phyloP scores from a whole-genome alignment of 345 rosid genomes.

The Lenwebbia sp. region DNA sequence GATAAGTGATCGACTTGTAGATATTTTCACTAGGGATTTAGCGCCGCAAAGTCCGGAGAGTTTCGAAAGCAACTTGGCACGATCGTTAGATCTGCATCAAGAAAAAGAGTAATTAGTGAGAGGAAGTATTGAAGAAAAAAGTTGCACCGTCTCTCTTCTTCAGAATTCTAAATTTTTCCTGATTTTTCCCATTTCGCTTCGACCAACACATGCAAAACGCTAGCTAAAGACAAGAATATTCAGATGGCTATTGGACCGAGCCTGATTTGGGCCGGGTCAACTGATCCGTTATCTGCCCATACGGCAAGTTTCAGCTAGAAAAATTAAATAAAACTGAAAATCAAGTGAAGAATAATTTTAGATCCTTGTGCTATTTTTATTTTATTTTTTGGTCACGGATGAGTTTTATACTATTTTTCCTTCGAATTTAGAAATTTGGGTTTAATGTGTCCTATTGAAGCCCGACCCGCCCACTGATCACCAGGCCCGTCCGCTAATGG shows the following conservation, averaged over 20 bases:
- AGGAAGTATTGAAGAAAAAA: neutral
- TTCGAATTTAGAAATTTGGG: neutral
- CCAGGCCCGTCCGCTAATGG: neutral
- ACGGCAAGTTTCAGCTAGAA: neutral
- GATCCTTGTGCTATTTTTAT: neutral
- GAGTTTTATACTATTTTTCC: neutral
- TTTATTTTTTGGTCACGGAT: neutral
- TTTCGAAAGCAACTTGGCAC: neutral
- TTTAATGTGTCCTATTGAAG: neutral
- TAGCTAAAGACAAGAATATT: neutral
- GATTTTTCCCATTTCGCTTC: neutral
- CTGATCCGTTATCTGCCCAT: neutral
- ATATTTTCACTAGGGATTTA: no score
- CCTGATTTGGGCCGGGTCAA: neutral
- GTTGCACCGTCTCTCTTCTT: neutral
- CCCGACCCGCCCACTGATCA: neutral
- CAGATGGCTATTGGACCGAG: neutral
- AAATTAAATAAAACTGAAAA: neutral
- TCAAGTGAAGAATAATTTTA: neutral
- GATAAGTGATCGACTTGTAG: no score
- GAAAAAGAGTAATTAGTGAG: neutral
- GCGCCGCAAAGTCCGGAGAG: neutral
- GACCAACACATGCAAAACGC: neutral
- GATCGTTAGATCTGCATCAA: neutral
- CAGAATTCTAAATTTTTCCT: fast-evolving